Evolutionary conservation across 1,284 basidiomycete species (phyloP).

Genomic region (Porogramme epimiltina): DNA sequence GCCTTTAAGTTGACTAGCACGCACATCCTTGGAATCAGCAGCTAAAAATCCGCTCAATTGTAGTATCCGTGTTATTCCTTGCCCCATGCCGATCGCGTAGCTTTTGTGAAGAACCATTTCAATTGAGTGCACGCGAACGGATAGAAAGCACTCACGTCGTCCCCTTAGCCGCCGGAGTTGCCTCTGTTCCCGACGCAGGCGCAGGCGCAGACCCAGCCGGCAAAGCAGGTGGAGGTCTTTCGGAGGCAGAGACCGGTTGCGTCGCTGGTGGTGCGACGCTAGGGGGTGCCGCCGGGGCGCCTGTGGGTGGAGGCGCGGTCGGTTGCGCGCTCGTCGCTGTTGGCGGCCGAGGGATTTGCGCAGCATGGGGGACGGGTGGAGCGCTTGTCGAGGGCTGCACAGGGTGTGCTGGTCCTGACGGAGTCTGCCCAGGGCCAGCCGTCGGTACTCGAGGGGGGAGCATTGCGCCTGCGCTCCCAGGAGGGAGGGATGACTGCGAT

Average conservation of each 20-base stretch:
- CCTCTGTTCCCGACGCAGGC: too few species aligned
- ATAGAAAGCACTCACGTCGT: too few species aligned
- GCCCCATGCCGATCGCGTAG: conserved; percentile 49
- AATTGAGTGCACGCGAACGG: too few species aligned
- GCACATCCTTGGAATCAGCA: conserved; percentile 49
- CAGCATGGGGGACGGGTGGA: conserved; percentile 21
- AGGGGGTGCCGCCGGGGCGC: conserved; percentile 11
- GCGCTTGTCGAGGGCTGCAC: conserved; percentile 22
- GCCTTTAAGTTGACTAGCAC: conserved; percentile 20
- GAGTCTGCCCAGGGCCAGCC: conserved; percentile 16
- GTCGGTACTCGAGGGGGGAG: conserved; percentile 17
- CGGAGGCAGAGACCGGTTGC: not conserved
- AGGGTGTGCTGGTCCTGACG: conserved; percentile 28
- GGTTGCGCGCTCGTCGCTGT: conserved; percentile 11
- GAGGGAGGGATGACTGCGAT: conserved; percentile 25
- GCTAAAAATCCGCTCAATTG: conserved; percentile 67
- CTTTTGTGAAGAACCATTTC: not conserved
- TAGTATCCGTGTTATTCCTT: conserved; percentile 59
- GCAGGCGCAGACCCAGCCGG: too few species aligned
- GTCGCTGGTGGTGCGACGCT: conserved; percentile 15
- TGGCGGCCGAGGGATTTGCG: conserved; percentile 26
- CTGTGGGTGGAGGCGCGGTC: conserved; percentile 2
- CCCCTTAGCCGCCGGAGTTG: too few species aligned
- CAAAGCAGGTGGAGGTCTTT: not conserved
- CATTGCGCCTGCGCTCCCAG: conserved; percentile 18